A percentile compares a stretch with the other conserved stretches of the same genome.
Evolutionary conservation across 495 filamentous ascomycete genomes (phyloP).

Genomic region (Umbilicaria muhlenbergii): DNA sequence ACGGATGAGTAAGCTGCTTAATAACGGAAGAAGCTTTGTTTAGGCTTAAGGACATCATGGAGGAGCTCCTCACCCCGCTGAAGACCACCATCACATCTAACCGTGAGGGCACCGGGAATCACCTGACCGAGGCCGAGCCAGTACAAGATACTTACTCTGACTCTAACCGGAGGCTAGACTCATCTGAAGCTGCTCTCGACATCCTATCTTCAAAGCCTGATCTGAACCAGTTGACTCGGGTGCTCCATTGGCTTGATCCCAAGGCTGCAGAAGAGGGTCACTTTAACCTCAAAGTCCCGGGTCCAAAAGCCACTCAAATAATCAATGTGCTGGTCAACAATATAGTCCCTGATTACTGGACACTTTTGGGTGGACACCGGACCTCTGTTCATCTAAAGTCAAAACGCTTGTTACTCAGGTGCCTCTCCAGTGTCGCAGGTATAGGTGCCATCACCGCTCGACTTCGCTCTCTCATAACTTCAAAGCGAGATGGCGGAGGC

Average conservation of each 20-base stretch:
- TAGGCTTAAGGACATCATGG: constrained; percentile 19
- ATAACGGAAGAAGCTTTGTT: no score
- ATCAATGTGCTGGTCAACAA: constrained; percentile 50
- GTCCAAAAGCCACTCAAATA: constrained; percentile 51
- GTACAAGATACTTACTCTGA: not conserved
- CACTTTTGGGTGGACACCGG: constrained; percentile 26
- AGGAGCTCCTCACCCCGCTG: constrained; percentile 32
- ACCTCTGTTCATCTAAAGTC: constrained; percentile 17
- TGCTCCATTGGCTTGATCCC: constrained; percentile 37
- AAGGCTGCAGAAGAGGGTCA: constrained; percentile 15
- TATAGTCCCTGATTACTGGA: constrained; percentile 68
- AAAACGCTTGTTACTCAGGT: constrained; percentile 38
- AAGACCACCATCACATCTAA: constrained; percentile 15
- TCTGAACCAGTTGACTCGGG: constrained; percentile 34
- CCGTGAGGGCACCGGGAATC: no score
- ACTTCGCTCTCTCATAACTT: constrained; percentile 36
- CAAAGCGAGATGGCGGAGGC: constrained; percentile 26
- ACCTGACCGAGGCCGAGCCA: no score
- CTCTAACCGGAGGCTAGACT: constrained; percentile 5
- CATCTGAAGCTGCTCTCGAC: constrained; percentile 44
- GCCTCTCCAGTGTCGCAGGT: constrained; percentile 57
- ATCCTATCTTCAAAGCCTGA: constrained; percentile 49
- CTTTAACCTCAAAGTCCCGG: constrained; percentile 48
- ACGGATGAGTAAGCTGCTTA: no score
- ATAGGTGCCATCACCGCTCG: constrained; percentile 51